Percentiles rank a stretch among this genome's conserved stretches.
Conservation (phyloP, 2,329 filamentous ascomycete genomes). For the Plenodomus tracheiphilus region DNA sequence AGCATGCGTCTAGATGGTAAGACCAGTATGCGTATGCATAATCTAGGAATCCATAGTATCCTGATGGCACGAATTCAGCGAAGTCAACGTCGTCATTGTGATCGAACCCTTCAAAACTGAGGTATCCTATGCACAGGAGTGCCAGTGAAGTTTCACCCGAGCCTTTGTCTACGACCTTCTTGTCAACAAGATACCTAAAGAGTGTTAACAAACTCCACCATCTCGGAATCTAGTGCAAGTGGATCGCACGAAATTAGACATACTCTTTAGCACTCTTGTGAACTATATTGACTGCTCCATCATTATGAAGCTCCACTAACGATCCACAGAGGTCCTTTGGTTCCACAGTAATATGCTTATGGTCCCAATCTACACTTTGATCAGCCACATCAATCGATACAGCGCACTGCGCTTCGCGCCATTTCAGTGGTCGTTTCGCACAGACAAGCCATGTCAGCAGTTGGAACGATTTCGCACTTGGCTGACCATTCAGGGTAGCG, state of each 20-base stretch:
- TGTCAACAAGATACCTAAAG: conserved; percentile 4
- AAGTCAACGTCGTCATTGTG: background rate
- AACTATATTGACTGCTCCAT: conserved; percentile 4
- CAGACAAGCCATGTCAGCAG: conserved; percentile 32
- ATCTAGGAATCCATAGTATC: conserved; percentile 7
- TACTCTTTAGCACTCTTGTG: conserved; percentile 7
- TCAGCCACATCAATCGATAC: conserved; percentile 24
- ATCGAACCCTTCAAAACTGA: conserved; percentile 3
- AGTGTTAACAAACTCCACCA: background rate
- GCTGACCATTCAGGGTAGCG: conserved; percentile 12
- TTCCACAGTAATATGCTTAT: conserved; percentile 19
- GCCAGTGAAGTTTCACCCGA: conserved; percentile 1
- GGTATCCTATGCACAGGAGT: conserved; percentile 1
- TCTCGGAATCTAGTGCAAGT: no score
- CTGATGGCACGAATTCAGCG: background rate
- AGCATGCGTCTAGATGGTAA: conserved; percentile 3
- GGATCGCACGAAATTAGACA: background rate
- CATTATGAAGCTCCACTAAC: conserved; percentile 3
- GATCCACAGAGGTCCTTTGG: conserved; percentile 33
- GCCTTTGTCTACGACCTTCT: conserved; percentile 1
- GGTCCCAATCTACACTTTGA: conserved; percentile 24
- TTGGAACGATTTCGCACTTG: conserved; percentile 16
- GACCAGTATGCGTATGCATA: conserved; percentile 9
- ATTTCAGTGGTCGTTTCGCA: conserved; percentile 29
- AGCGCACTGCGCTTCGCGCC: conserved; percentile 33